Base-by-base conservation (phyloP, 352 stramenopile genomes). In the Blastocystis sp. region DNA sequence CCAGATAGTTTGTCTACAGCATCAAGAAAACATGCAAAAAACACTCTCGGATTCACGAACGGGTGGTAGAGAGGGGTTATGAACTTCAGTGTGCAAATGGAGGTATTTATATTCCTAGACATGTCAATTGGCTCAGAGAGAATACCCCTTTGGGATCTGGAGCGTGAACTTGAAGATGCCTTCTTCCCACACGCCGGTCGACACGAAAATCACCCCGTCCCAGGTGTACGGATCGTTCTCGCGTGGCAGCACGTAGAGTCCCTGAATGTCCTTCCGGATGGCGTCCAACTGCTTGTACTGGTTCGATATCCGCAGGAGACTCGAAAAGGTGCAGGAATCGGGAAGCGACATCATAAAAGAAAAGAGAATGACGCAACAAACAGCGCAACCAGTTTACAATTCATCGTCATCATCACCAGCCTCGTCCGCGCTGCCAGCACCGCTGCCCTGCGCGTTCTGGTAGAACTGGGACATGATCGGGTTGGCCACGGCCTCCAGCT, bases 381-480 rank as follows among this genome's bases (percentile, higher is more conserved):
- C 5, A 17, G 38, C n/a, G 19, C 40, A 62, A 56, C 11, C 40
- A 87, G 23, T 74, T 87, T 87, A 87, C 62, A 87, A 62, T 69
- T 87, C 77, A 69, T 87, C 77, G n/a, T 77, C 66, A 61, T 78
- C 69, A 87, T 87, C 77, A 61, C 67, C 65, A n/a, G 40, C 14
- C 28, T 28, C 14, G 71, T n/a, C 23, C 52, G 21, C 77, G 28
- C 17, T 69, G 7, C 53, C 70, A 61, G 19, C 4, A 65, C 77
- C 77, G 45, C 43, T 28, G 21, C n/a, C 21, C n/a, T 64, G 59
- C 11, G 61, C 76, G 43, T 86, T 70, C 91, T 95, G 91, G 92
- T 99, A 99, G 60, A 98, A 91, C 91, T 98, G 97, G 88, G 93
- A 92, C 94, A 99, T 98, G 92, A 99, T 98, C 48, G 97, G 97